Evolutionary conservation across 2,329 filamentous ascomycete species (phyloP), one percentile per base, ranked within the genome.

Genomic region (Lecanicillium sp.): DNA sequence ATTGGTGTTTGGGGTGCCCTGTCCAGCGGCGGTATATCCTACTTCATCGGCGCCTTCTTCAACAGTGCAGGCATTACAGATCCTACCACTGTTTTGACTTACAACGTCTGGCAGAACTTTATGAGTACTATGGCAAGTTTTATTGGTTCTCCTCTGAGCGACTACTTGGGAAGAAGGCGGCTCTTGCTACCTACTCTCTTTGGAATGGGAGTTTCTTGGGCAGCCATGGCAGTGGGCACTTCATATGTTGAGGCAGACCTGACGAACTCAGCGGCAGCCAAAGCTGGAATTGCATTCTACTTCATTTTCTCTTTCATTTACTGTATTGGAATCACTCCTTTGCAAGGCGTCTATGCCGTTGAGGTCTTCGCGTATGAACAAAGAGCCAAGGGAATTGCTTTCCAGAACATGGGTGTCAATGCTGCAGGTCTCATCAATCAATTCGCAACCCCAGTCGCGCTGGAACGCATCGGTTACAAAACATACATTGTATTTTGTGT

Each of bases 291-390:
- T 5, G 66, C 64, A 10, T 63, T 67, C 39, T 66, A 71, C 37
- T 72, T 71, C 52, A 53, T 72, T 33, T 71, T 71, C 44, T 64
- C 65, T 4, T 64, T 68, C 42, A 59, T 66, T 22, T 74, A 65
- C 55, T 66, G 63, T 4, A 54, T 72, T 34, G 44, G 39, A 9
- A 44, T 43, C 39, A 46, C 44, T 4, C 44, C 44, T 10, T 33
- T 46, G 33, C 42, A 44, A 34, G 42, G 42, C 7, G 47, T 70
- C 17, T 70, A 69, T 45, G 62, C 66, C 2, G 65, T 69, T 32
- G 67, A 71, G 47, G 62, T 64, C 17, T 54, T 69, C 9, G 61
- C 57, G 14, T 69, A 67, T 43, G 64, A 69, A 45, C 66, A 65
- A 47, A 59, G 67, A 19, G 67, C 65, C 20, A 70, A 70, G 51